Evolutionary conservation across 2,329 filamentous ascomycete genomes (phyloP).

Genomic region (Fusarium sacchari): DNA sequence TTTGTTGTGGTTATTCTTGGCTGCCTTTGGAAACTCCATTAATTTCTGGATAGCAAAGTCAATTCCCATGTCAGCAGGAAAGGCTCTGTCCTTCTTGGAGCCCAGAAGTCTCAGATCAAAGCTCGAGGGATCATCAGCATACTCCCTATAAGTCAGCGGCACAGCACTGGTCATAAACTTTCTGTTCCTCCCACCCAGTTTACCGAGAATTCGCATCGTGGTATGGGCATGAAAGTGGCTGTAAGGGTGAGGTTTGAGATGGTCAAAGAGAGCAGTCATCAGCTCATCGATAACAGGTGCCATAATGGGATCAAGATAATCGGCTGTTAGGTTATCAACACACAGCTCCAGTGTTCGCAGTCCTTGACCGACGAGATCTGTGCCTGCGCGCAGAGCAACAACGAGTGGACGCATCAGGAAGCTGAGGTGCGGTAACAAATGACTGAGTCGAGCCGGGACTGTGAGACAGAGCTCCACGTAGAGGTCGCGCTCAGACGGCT

Average conservation of each 20-base stretch:
- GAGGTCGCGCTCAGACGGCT: slow-evolving; percentile 89
- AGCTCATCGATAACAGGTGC: slow-evolving; percentile 98
- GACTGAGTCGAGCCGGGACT: slow-evolving; percentile 92
- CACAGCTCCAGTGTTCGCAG: slow-evolving; percentile 93
- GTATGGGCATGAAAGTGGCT: slow-evolving; percentile 98
- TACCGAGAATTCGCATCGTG: slow-evolving; percentile 95
- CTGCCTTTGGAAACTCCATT: slow-evolving; percentile 77
- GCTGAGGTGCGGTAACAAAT: slow-evolving; percentile 92
- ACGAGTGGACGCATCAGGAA: slow-evolving; percentile 97
- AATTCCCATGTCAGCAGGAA: slow-evolving; percentile 86
- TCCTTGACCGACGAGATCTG: slow-evolving; percentile 93
- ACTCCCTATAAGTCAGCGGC: slow-evolving; percentile 83
- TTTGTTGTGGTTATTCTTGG: slow-evolving; percentile 63
- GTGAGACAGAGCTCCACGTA: slow-evolving; percentile 98
- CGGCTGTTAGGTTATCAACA: slow-evolving; percentile 96
- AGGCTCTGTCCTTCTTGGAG: slow-evolving; percentile 87
- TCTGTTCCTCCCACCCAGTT: slow-evolving; percentile 92
- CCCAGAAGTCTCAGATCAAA: slow-evolving; percentile 91
- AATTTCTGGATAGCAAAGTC: slow-evolving; percentile 90
- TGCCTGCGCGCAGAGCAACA: slow-evolving; percentile 90
- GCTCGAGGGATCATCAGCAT: slow-evolving; percentile 86
- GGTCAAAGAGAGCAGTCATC: slow-evolving; percentile 97
- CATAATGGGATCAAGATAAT: slow-evolving; percentile 99
- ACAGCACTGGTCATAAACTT: slow-evolving; percentile 94
- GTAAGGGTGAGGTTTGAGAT: slow-evolving; percentile 91